Evolutionary conservation across 768 basidiomycete genomes (phyloP), one percentile per base, ranked within the genome.

Genomic region (Rhizopogon vesiculosus): DNA sequence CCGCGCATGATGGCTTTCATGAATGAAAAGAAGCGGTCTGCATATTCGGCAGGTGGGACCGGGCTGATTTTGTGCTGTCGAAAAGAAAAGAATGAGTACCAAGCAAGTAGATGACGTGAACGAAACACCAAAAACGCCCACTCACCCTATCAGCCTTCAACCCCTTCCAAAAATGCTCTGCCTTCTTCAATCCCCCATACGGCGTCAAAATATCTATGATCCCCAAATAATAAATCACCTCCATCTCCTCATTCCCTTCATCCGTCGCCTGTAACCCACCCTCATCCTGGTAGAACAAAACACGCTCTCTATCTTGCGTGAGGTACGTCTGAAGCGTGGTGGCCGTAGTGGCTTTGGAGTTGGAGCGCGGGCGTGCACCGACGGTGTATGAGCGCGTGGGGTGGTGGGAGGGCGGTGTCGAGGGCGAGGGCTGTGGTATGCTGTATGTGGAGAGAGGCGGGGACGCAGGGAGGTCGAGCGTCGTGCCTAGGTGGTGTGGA

Each of bases 181-280:
- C 53, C 68, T 83, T 84, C 79, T 99, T 99, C 57, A 80, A 62
- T 18, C 69, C 61, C 18, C 78, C 82, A 69, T 92, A 99, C 2
- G 95, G 96, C 25, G 97, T 98, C 57, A 95, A 74, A 60, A 98
- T 98, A 71, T 99, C 97, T 65, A 99, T 99, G 53, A 99, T 82
- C 22, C 97, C 96, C 8, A 98, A 76, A 69, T 98, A 98, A 70
- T 96, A 97, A 54, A 97, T 88, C 45, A 83, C 83, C 60, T 88
- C 86, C 72, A 87, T 70, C 2, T 77, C 70, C 18, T 80, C 77
- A 68, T 98, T 96, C 8, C 70, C 72, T 63, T 98, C 95, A 68
- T 95, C 85, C 16, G 96, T 97, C 38, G 94, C 92, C 33, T 89
- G 80, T 43, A 96, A 66, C 0, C 97, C 97, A 12, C 94, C 94